phyloP scores from a whole-genome alignment of 2,329 filamentous ascomycete genomes.

The Podosphaera xanthii region DNA sequence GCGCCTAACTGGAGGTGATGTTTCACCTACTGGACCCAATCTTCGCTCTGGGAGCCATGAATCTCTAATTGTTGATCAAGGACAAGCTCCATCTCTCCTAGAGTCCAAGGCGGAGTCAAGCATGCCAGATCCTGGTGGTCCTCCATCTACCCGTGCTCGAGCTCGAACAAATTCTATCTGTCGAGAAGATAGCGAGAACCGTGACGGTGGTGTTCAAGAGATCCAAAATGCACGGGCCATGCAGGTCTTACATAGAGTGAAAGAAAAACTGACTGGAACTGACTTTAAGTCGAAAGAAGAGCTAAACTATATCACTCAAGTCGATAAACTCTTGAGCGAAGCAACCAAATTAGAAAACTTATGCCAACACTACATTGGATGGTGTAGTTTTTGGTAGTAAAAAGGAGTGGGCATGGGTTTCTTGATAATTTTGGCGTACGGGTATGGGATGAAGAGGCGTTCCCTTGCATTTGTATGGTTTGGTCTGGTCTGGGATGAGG shows the following conservation, averaged over 20 bases:
- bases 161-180: conserved; percentile 36
- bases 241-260: conserved; percentile 75
- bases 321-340: conserved; percentile 84
- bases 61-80: conserved; percentile 23
- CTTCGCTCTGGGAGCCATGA: conserved; percentile 38
- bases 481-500: neutral
- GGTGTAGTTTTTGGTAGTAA: conserved; percentile 85
- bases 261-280: conserved; percentile 82
- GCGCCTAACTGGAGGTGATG: conserved; percentile 46
- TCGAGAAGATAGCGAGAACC: conserved; percentile 16
- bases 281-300: conserved; percentile 81
- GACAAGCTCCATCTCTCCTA: conserved; percentile 45
- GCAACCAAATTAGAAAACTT: conserved; percentile 93
- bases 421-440: neutral
- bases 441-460: neutral
- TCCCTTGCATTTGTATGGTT: neutral
- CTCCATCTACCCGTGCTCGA: conserved; percentile 26
- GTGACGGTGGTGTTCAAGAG: conserved; percentile 31
- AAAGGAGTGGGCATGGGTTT: neutral
- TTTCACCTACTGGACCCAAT: conserved; percentile 39
- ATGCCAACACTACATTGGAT: conserved; percentile 96
- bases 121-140: conserved; percentile 22
- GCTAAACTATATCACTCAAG: conserved; percentile 65
- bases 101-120: conserved; percentile 37
- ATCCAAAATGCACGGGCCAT: conserved; percentile 83